Evolutionary conservation across 176 grass and related monocot genomes (phyloP).

Genomic region (Avena atlantica): DNA sequence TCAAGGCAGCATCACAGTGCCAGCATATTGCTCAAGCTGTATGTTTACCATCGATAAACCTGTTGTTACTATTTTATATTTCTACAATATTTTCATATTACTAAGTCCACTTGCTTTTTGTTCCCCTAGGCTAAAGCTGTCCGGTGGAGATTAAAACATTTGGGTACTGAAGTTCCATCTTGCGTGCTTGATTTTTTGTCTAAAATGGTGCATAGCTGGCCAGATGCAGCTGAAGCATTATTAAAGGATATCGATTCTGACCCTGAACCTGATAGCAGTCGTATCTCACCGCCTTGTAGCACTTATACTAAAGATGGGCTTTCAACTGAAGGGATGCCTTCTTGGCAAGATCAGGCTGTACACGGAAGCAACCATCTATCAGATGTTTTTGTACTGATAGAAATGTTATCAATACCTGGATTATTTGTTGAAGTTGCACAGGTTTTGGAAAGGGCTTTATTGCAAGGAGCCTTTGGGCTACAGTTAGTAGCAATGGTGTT

Average conservation of each 20-base stretch:
- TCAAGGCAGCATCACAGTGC: constrained; percentile 78
- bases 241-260: constrained; percentile 85
- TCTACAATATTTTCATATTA: constrained; percentile 26
- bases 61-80: constrained; percentile 38
- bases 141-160: constrained; percentile 72
- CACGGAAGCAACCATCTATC: constrained; percentile 63
- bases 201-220: constrained; percentile 70
- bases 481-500: constrained; percentile 82
- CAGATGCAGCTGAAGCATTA: constrained; percentile 83
- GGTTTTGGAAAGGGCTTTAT: constrained; percentile 75
- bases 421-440: constrained; percentile 83
- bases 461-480: constrained; percentile 66
- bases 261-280: constrained; percentile 62
- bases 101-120: constrained; percentile 24
- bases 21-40: constrained; percentile 80
- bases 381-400: constrained; percentile 89
- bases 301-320: constrained; percentile 48
- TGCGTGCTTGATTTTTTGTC: constrained; percentile 81
- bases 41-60: constrained; percentile 49
- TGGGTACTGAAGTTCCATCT: constrained; percentile 75
- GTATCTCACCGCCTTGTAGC: constrained; percentile 51
- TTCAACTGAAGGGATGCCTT: constrained; percentile 76
- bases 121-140: constrained; percentile 63
- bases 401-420: constrained; percentile 79
- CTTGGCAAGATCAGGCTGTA: constrained; percentile 67